phyloP scores from a whole-genome alignment of 2,329 filamentous ascomycete genomes.

The Neofusicoccum cordaticola region DNA sequence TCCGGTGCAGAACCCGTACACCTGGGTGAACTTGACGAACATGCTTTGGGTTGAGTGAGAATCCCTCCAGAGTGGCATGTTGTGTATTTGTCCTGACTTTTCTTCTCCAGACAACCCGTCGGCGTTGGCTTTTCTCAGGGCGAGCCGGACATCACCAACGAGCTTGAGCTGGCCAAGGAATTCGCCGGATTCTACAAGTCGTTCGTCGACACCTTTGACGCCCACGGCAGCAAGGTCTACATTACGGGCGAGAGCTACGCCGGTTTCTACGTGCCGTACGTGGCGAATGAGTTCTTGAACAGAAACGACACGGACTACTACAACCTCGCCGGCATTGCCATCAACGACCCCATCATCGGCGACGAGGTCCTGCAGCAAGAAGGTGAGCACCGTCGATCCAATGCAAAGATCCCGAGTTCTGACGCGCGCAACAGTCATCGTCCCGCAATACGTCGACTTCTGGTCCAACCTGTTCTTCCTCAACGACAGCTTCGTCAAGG shows the following conservation, averaged over 20 bases:
- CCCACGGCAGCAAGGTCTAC: conserved; percentile 54
- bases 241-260: conserved; percentile 56
- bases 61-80: neutral
- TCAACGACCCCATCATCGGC: conserved; percentile 49
- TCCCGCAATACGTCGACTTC: conserved; percentile 37
- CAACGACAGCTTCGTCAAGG: conserved; percentile 42
- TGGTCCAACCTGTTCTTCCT: conserved; percentile 43
- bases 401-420: neutral
- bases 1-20: conserved; percentile 65
- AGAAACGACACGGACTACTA: conserved; percentile 53
- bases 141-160: conserved; percentile 45
- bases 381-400: conserved; percentile 22
- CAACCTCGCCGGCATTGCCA: conserved; percentile 50
- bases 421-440: conserved; percentile 24
- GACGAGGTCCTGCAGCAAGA: conserved; percentile 39
- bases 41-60: conserved; percentile 42
- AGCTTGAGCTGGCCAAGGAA: conserved; percentile 46
- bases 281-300: conserved; percentile 39
- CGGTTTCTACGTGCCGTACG: conserved; percentile 27
- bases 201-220: conserved; percentile 54
- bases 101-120: conserved; percentile 40
- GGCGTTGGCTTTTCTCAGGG: conserved; percentile 45
- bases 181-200: conserved; percentile 54
- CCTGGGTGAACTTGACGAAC: conserved; percentile 56
- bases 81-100: too few species aligned